phyloP scores from a whole-genome alignment of 495 filamentous ascomycete species.

The Hyaloscypha finlandica region DNA sequence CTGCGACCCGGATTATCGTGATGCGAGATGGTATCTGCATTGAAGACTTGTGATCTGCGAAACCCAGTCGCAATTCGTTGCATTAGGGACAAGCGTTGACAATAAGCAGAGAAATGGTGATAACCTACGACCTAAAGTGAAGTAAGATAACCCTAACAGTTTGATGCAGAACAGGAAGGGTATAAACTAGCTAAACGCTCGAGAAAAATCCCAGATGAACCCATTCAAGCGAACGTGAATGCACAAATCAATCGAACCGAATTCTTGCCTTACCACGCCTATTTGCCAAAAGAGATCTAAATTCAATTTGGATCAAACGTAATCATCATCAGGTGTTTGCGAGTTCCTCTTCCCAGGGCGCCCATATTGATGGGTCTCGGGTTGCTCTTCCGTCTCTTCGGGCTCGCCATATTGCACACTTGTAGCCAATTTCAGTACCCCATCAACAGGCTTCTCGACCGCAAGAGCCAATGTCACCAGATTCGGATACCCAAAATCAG shows the following conservation, averaged over 20 bases:
- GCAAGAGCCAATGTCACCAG: conserved; percentile 15
- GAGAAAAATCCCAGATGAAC: background rate
- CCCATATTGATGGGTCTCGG: background rate
- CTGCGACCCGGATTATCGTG: too few relatives aligned
- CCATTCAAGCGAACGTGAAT: background rate
- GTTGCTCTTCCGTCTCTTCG: conserved; percentile 11
- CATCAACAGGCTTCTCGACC: conserved; percentile 14
- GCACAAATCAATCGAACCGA: background rate
- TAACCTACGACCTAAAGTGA: too few relatives aligned
- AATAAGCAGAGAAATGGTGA: too few relatives aligned
- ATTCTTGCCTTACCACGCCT: background rate
- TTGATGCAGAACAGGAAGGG: background rate
- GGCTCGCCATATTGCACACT: conserved; percentile 18
- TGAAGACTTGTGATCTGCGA: too few relatives aligned
- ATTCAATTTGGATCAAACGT: background rate
- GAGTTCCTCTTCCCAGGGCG: background rate
- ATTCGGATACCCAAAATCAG: conserved; percentile 19
- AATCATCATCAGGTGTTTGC: background rate
- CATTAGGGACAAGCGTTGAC: too few relatives aligned
- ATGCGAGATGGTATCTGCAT: too few relatives aligned
- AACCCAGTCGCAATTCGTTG: too few relatives aligned
- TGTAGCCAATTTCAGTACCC: conserved; percentile 16
- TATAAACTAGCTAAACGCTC: conserved; percentile 1
- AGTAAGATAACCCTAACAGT: too few relatives aligned
- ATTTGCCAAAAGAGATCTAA: background rate